These are phyloP conservation scores for Fagopyrum tataricum DNA, from an alignment of 148 eudicot species.

Conservation along the genomic window DNA sequence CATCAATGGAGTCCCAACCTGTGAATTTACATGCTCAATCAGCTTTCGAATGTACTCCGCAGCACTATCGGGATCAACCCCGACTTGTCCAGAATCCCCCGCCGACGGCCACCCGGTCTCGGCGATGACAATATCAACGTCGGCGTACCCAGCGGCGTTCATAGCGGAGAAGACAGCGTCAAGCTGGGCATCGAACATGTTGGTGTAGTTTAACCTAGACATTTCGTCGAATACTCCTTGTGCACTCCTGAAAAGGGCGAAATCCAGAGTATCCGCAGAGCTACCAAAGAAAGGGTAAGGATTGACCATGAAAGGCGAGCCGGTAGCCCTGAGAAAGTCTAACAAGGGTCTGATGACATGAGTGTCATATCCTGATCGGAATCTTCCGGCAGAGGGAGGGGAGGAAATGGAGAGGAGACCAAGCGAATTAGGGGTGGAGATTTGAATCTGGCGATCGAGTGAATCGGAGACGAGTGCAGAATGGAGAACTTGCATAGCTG, in stretches of 20 bases:
- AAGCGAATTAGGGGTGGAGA: conserved; percentile 64
- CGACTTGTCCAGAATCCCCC: conserved; percentile 40
- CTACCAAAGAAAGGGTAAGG: conserved; percentile 59
- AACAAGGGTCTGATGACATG: conserved; percentile 48
- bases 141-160: conserved; percentile 29
- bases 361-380: conserved; percentile 44
- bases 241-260: conserved; percentile 51
- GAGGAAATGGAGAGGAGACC: conserved; percentile 42
- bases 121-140: conserved; percentile 53
- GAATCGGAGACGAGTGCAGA: conserved; percentile 35
- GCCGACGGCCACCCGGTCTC: conserved; percentile 76
- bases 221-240: conserved; percentile 34
- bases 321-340: conserved; percentile 35
- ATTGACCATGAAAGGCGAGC: conserved; percentile 58
- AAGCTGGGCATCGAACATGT: conserved; percentile 56
- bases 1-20: conserved; percentile 67
- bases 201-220: conserved; percentile 40
- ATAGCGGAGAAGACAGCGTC: conserved; percentile 62
- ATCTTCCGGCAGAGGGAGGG: conserved; percentile 57
- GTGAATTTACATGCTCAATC: conserved; percentile 41
- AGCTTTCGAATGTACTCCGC: conserved; percentile 44
- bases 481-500: conserved; percentile 51
- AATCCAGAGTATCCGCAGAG: conserved; percentile 30
- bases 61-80: conserved; percentile 43
- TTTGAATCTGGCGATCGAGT: conserved; percentile 26